Evolutionary conservation across 2,329 filamentous ascomycete genomes (phyloP), one percentile per base, ranked within the genome.

Genomic region (Aspergillus fumigatiaffinis): DNA sequence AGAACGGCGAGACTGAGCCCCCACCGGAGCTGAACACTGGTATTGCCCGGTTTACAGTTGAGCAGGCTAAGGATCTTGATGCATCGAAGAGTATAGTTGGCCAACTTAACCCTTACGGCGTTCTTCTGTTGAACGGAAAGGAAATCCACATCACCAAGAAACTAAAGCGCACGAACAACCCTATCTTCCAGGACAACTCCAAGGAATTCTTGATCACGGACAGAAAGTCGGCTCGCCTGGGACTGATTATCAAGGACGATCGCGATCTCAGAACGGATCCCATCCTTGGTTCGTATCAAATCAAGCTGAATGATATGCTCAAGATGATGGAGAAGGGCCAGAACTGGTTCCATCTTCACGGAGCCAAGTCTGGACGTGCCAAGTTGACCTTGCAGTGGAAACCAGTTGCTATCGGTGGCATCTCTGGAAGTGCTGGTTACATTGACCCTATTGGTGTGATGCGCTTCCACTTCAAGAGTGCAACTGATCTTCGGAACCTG

Each of bases 121-220:
- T 87, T 32, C 82, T 99, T 52, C 82, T 97, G 48, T 84, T 99
- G 65, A 99, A 99, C 68, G 90, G 91, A 61, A 96, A 94, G 76
- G 89, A 95, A 71, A 84, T 97, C 4, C 92, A 96, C 67, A 83
- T 86, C 56, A 96, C 92, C 53, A 91, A 92, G 77, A 95, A 92
- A 75, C 83, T 97, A 67, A 99, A 97, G 83, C 88, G 93, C 60
- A 97, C 92, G 59, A 99, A 99, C 77, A 94, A 96, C 67, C 94
- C 94, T 7, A 92, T 99, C 67, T 99, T 92, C 88, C 88, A 93
- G 54, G 89, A 97, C 70, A 90, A 90, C 6, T 89, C 87, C 65
- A 96, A 96, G 77, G 94, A 99, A 71, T 86, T 99, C 65, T 85
- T 99, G 60, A 93, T 99, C 70, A 97, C 92, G 0, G 92, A 99